Base-by-base conservation (phyloP, 208 protist genomes). In the Leishmania amazonensis region DNA sequence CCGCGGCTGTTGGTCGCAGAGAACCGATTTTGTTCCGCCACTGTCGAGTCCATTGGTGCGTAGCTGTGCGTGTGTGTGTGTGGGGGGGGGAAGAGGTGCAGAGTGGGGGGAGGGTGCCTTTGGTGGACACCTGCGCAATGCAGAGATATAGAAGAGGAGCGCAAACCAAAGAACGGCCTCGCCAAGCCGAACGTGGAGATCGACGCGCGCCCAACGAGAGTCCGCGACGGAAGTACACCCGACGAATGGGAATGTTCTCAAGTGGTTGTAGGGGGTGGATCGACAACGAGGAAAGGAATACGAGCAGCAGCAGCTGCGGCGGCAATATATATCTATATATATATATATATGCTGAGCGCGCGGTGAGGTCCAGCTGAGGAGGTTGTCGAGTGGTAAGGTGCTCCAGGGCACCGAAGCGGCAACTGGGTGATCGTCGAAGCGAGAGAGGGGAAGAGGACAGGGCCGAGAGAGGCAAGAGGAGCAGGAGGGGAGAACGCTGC, bases 31-130 rank as follows among this genome's bases (percentile, higher is more conserved):
- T 85, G 72, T 5, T 72, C 51, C 28, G 79, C 78, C 17, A 77
- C 73, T 4, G 74, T 73, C 17, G 82, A 85, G 53, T 80, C 78
- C 76, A 85, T 80, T 7, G 76, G 13, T 76, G 21, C 40, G 31
- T 78, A 4, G 57, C 28, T 81, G 74, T 62, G 57, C 60, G 38
- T 67, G 28, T 75, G 38, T 51, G 38, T 53, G 73, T 31, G 35
- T 51, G n/a, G 15, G 17, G 28, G 49, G 9, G 31, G 7, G 62
- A 68, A 38, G 31, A 19, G 58, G 64, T 21, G 31, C 28, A 8
- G 64, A 40, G 17, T 9, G 64, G 17, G 5, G 35, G 64, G 31
- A 5, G 64, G 67, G 40, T 38, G 15, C 42, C 42, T 24, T 49
- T 76, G 67, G 40, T 21, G 17, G 51, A 64, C 24, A 71, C 45